Evolutionary conservation across 257 asterid genomes (phyloP), one percentile per base, ranked within the genome.

Genomic region (Penstemon barbatus): DNA sequence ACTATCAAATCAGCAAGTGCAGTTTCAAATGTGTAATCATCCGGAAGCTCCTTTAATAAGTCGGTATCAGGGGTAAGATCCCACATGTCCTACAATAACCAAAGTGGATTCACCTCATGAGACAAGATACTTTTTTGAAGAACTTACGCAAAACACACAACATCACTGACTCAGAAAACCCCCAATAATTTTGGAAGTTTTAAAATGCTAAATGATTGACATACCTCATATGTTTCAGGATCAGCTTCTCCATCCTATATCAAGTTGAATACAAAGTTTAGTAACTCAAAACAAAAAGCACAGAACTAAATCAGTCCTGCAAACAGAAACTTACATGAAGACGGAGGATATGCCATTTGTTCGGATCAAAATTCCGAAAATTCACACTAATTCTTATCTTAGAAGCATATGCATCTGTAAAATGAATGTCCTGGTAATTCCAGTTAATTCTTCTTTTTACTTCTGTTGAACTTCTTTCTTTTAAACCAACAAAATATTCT

Each of bases 1-100:
- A 90, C 96, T 6, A 90, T 90, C 75, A 87, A 79, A 74, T 90
- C 97, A 0, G 91, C 93, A 38, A 90, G 90, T 25, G 97, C 95
- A 52, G 97, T 84, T 80, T 81, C 90, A 37, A 81, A 81, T 0
- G 89, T 78, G 62, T 86, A 86, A 7, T 86, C 96, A 52, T 76
- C 82, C 0, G 94, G 94, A 40, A 90, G 83, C 80, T 90, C 96
- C 76, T 59, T 84, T 36, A 87, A 70, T 50, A 90, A 70, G 15
- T 90, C 94, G 0, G 92, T 84, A 67, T 80, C 87, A 0, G 96
- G 96, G 3, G 96, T 87, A 10, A 90, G 84, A 71, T 90, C 93
- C 97, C 97, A 90, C 97, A 87, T 90, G 69, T 82, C 89, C 96
- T 90, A 70, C 65, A 65, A 50, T 25, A 72, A 42, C 48, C 73